These are phyloP conservation scores for Tylopilus subfusipes DNA, from an alignment of 768 basidiomycete genomes.

Conservation along the genomic window DNA sequence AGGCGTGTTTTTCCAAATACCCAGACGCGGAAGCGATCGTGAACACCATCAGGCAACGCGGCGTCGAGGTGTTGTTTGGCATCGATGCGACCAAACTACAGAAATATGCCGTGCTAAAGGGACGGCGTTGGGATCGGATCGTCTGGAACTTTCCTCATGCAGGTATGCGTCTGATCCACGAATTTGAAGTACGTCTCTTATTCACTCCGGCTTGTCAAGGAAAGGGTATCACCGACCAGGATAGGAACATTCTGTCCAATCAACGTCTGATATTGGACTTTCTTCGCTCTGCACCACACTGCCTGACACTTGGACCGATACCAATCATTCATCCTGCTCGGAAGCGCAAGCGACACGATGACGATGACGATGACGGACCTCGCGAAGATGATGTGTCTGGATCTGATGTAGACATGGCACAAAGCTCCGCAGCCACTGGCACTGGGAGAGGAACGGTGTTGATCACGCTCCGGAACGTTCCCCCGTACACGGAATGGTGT, in stretches of 20 bases:
- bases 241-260: conserved; percentile 88
- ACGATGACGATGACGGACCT: conserved; percentile 43
- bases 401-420: conserved; percentile 12
- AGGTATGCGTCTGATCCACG: conserved; percentile 46
- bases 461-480: conserved; percentile 80
- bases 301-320: conserved; percentile 56
- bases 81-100: conserved; percentile 83
- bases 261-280: conserved; percentile 82
- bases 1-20: conserved; percentile 78
- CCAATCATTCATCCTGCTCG: conserved; percentile 40
- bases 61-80: conserved; percentile 70
- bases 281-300: conserved; percentile 63
- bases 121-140: conserved; percentile 68
- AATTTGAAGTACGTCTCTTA: neutral
- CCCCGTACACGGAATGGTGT: conserved; percentile 86
- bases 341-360: conserved; percentile 43
- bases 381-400: conserved; percentile 18
- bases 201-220: conserved; percentile 39
- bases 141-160: conserved; percentile 98
- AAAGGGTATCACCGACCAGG: conserved; percentile 89
- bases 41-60: conserved; percentile 46
- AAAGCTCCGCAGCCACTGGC: neutral
- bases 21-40: conserved; percentile 67
- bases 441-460: conserved; percentile 66
- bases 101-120: conserved; percentile 53